A percentile compares a stretch with the other conserved stretches of the same genome.
phyloP scores from a whole-genome alignment of 257 asterid species.

The Rehmannia glutinosa region DNA sequence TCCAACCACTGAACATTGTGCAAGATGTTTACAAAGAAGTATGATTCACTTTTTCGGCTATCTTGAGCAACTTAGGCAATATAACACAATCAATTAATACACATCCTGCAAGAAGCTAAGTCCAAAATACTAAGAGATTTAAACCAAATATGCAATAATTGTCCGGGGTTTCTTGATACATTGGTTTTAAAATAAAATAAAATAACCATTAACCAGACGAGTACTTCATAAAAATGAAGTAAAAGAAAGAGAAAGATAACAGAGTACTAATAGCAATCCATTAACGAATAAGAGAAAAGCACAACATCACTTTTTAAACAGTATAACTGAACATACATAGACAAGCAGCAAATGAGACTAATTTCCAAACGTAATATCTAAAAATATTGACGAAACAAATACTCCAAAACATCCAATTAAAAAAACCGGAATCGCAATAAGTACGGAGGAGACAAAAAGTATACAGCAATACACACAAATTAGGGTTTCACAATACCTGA shows the following conservation, averaged over 20 bases:
- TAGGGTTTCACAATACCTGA: slow-evolving; percentile 52
- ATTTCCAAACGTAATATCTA: not conserved
- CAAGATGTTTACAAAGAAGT: not conserved
- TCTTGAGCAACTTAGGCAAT: not conserved
- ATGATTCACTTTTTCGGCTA: not conserved
- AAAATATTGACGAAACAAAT: not conserved
- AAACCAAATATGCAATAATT: not conserved
- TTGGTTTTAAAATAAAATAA: not conserved
- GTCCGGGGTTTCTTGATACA: not conserved
- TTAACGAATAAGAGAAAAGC: too few relatives aligned
- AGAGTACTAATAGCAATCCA: too few relatives aligned
- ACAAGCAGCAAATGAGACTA: not conserved
- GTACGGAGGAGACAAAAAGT: not conserved
- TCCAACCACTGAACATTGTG: not conserved
- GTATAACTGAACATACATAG: not conserved
- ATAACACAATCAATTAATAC: not conserved
- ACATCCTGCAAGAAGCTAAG: not conserved
- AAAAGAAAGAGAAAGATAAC: not conserved
- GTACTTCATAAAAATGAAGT: not conserved
- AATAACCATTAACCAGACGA: not conserved
- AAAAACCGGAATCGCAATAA: too few relatives aligned
- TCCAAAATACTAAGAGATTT: not conserved
- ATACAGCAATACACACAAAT: not conserved
- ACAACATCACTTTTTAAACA: not conserved
- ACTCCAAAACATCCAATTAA: not conserved